Conservation (phyloP, 495 filamentous ascomycete genomes). For the Bacidia gigantensis region DNA sequence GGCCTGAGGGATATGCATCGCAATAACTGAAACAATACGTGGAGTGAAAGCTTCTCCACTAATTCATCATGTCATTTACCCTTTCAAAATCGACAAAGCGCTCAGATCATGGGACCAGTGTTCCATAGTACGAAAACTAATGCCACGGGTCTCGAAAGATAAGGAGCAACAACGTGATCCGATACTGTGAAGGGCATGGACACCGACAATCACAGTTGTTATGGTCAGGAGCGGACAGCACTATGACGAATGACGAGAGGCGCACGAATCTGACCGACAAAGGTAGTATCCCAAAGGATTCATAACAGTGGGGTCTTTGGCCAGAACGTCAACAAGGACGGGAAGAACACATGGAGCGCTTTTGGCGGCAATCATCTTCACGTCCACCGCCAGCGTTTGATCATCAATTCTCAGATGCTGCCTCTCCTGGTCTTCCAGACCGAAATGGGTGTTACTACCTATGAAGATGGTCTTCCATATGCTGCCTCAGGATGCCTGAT, state of each 20-base stretch:
- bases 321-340: constrained; percentile 23
- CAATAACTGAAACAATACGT: constrained; percentile 7
- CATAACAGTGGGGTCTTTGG: constrained; percentile 23
- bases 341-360: constrained; percentile 21
- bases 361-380: too few relatives aligned
- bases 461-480: too few relatives aligned
- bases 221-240: constrained; percentile 22
- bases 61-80: not conserved
- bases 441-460: too few relatives aligned
- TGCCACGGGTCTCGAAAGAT: constrained; percentile 12
- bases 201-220: constrained; percentile 22
- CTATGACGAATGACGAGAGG: constrained; percentile 25
- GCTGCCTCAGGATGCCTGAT: too few relatives aligned
- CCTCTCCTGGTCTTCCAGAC: too few relatives aligned
- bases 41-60: constrained; percentile 7
- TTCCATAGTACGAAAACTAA: constrained; percentile 25
- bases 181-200: constrained; percentile 13
- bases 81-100: constrained; percentile 8
- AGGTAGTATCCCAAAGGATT: constrained; percentile 18
- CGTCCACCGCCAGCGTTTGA: too few relatives aligned
- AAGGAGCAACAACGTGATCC: constrained; percentile 9
- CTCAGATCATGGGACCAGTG: constrained; percentile 21
- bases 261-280: constrained; percentile 16
- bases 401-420: too few relatives aligned
- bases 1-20: not conserved